Base-by-base conservation (phyloP, 2,329 filamentous ascomycete species). In the Apiospora phragmitis region DNA sequence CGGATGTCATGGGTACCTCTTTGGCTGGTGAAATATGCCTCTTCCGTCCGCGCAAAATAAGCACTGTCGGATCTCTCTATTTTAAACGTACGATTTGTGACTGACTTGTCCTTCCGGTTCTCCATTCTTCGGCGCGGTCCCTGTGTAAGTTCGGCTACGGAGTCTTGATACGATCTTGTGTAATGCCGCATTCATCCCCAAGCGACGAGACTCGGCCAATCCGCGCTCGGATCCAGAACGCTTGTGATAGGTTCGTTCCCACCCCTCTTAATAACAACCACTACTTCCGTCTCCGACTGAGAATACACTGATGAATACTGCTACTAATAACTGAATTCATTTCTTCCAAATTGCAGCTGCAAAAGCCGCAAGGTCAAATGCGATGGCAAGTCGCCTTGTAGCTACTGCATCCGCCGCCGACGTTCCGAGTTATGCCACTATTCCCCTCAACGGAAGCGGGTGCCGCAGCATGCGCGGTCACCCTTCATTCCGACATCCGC, bases 291-390 rank as follows among this genome's bases (percentile, higher is more conserved):
- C 35, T 66, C 29, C 24, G 38, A 11, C 21, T 8, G 6, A n/a
- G 3, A n/a, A 12, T 3, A 18, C 7, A 9, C 1, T 35, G 12
- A 18, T 3, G 11, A 29, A 11, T 35, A 65, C 16, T 12, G 16
- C 26, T 55, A 26, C 4, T 32, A 14, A 26, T 55, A 55, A 55
- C 18, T 26, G 3, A 7, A 55, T 32, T 26, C 49, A 55, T 32
- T 18, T 18, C 7, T 8, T 18, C 26, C 4, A 6, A 51, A 38
- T 26, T 47, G 47, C 24, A 69, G 83, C 1, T 87, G 85, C 79
- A 87, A 87, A 72, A 79, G 82, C 7, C 82, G 84, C 67, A 87
- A 87, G 78, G 83, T 86, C 55, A 86, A 85, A 74, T 87, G 85
- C 76, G 85, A 86, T 70, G 85, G 85, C 2, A 80, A 79, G n/a